Evolutionary conservation across 768 basidiomycete genomes (phyloP).

Genomic region (Fistulinella prunicolor): DNA sequence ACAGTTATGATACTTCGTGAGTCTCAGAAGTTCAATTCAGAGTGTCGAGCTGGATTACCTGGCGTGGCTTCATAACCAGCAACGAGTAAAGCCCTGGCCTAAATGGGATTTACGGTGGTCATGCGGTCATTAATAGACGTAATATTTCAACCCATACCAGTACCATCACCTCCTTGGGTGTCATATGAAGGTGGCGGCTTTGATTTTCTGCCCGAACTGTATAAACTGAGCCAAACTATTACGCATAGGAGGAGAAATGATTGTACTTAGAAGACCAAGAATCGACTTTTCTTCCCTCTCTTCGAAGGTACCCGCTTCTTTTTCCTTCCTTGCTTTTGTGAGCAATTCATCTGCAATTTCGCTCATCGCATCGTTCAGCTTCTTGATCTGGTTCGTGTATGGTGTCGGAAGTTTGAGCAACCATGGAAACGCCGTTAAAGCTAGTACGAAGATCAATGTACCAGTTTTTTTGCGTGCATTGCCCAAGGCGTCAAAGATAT

Average conservation of each 20-base stretch:
- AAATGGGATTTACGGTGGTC: not conserved
- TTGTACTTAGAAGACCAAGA: conserved; percentile 37
- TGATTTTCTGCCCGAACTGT: conserved; percentile 38
- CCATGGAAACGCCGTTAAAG: conserved; percentile 28
- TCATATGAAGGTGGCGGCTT: conserved; percentile 29
- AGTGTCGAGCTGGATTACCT: conserved; percentile 22
- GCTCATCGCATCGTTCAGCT: conserved; percentile 29
- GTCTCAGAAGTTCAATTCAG: no score
- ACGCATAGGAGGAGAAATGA: not conserved
- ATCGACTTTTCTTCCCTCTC: conserved; percentile 36
- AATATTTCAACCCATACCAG: conserved; percentile 19
- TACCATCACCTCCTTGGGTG: conserved; percentile 40
- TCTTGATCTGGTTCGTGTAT: conserved; percentile 20
- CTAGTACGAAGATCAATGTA: conserved; percentile 23
- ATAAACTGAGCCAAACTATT: not conserved
- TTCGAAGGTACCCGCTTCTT: conserved; percentile 26
- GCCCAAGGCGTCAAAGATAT: conserved; percentile 26
- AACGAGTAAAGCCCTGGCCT: conserved; percentile 38
- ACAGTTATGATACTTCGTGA: no score
- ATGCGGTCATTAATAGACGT: not conserved
- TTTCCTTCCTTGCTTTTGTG: conserved; percentile 32
- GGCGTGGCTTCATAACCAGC: conserved; percentile 43
- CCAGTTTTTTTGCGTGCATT: conserved; percentile 6
- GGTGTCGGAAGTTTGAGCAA: conserved; percentile 33
- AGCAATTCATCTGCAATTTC: conserved; percentile 36